These are phyloP conservation scores for Rhodotorula graminis DNA, from an alignment of 768 basidiomycete species.

Conservation along the genomic window DNA sequence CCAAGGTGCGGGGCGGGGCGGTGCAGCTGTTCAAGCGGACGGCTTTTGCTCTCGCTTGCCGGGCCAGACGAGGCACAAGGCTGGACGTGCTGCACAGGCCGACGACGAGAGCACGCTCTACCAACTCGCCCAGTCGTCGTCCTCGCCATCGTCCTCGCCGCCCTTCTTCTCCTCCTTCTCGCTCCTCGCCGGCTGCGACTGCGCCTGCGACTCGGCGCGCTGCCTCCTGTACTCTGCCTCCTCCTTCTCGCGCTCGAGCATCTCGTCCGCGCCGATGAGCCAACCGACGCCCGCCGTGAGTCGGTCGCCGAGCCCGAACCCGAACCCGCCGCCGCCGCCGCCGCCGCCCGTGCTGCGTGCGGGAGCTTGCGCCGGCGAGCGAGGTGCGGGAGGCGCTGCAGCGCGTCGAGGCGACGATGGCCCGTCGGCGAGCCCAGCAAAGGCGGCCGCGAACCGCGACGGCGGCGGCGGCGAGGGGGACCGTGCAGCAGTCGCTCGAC, in stretches of 20 bases:
- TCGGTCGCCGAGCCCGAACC: slow-evolving; percentile 71
- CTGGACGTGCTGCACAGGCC: not conserved
- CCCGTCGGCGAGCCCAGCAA: slow-evolving; percentile 58
- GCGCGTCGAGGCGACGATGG: slow-evolving; percentile 4
- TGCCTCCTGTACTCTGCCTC: not conserved
- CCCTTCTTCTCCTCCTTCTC: not conserved
- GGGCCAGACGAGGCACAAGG: too few species aligned
- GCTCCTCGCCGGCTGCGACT: not conserved
- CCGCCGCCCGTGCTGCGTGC: slow-evolving; percentile 46
- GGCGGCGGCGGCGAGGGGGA: slow-evolving; percentile 3
- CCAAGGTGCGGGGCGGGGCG: too few species aligned
- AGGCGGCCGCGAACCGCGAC: slow-evolving; percentile 19
- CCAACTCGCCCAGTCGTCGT: slow-evolving; percentile 5
- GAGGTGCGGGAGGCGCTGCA: slow-evolving; percentile 45
- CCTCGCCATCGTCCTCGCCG: not conserved
- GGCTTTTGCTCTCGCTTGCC: too few species aligned
- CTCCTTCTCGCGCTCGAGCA: slow-evolving; percentile 6
- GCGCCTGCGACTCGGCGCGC: not conserved
- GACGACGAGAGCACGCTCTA: not conserved
- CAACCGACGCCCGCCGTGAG: slow-evolving; percentile 90
- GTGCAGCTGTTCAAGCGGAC: not conserved
- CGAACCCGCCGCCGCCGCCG: slow-evolving; percentile 50
- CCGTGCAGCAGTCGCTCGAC: not conserved
- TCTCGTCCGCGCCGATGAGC: slow-evolving; percentile 76
- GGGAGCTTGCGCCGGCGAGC: slow-evolving; percentile 55